Evolutionary conservation across 495 filamentous ascomycete species (phyloP), one percentile per base, ranked within the genome.

Genomic region (Annulohypoxylon moriforme): DNA sequence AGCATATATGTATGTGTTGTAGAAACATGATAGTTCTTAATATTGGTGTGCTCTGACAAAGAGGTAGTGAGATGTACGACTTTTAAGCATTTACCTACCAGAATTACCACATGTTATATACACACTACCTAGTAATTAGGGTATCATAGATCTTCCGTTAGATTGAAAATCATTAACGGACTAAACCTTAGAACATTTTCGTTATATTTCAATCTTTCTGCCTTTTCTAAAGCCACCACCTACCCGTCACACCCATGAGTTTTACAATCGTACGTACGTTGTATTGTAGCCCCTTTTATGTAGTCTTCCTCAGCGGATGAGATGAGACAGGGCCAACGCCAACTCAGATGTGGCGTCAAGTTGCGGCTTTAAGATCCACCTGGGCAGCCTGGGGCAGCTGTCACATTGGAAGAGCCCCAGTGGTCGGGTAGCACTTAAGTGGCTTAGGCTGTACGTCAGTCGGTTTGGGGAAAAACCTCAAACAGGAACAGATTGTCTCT

Each of bases 401-500:
- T 44, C 40, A 44, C 16, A 44, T 44, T 44, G n/a, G 40, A 44
- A 44, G 40, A 44, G 40, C 40, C 40, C 40, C 40, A 44, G 47
- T 29, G 47, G 47, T 52, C 47, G 47, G 31, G 27, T 56, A 56
- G 18, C 16, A 57, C 49, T 31, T 16, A 60, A 31, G 57, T 73
- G 66, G 71, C 66, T 69, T 66, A 52, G 61, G 16, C 56, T 58
- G 66, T 67, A 70, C 71, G 65, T 73, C 56, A 65, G 31, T 52
- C 47, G 25, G 27, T 65, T 68, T 69, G 61, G 67, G 68, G 68
- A 56, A 44, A 71, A 71, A 74, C 59, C 63, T 66, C 63, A 71
- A 71, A 70, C 68, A 69, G 69, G 72, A 16, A 74, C 72, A 67
- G 62, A 71, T 69, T 74, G 71, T 74, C 71, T 74, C 71, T 71